Conservation (phyloP, 2,329 filamentous ascomycete species). For the Ophiostoma ulmi region DNA sequence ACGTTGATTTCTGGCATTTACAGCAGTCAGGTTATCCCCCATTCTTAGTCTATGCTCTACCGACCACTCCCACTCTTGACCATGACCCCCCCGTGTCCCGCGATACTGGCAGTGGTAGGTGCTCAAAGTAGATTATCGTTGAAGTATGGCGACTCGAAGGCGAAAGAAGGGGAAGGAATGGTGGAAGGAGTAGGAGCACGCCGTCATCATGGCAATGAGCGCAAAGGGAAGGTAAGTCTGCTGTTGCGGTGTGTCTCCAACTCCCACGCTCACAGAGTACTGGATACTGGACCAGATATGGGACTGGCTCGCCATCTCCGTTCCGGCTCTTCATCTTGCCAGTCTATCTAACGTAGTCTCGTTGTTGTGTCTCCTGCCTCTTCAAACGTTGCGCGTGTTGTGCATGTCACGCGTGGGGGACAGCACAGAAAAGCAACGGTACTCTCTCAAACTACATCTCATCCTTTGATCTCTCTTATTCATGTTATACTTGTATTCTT, state of each 20-base stretch:
- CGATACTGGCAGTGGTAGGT: constrained; percentile 9
- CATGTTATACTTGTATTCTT: background rate
- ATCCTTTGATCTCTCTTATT: no score
- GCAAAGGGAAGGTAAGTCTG: background rate
- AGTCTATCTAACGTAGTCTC: background rate
- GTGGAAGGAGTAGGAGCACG: background rate
- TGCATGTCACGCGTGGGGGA: no score
- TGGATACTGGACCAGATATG: background rate
- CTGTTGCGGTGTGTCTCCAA: background rate
- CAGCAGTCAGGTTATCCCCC: background rate
- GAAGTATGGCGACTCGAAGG: background rate
- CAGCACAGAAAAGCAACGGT: background rate
- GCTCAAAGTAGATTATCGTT: background rate
- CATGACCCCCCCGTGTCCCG: background rate
- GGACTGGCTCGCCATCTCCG: background rate
- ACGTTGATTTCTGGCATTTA: background rate
- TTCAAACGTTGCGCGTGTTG: background rate
- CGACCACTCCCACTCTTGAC: background rate
- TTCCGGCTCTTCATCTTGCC: no score
- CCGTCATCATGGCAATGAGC: background rate
- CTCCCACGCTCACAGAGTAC: background rate
- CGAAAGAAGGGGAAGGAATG: background rate
- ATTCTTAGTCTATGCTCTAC: background rate
- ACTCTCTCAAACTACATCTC: background rate
- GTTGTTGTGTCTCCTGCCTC: background rate